Evolutionary conservation across 1,284 basidiomycete species (phyloP).

Genomic region (Puccinia novopanici): DNA sequence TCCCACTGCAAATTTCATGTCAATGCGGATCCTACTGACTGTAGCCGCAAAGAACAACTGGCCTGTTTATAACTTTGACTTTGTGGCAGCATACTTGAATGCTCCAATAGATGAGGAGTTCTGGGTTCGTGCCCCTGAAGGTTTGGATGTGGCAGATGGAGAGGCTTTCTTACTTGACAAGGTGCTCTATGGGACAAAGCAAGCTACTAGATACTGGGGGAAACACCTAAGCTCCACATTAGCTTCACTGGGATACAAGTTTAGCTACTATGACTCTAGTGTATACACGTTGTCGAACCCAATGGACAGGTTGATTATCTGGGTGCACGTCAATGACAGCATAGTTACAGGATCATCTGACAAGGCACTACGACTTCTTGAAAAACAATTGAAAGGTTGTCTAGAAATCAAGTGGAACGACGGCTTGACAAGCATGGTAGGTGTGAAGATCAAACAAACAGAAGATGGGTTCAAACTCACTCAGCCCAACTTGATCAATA

Average conservation of each 20-base stretch:
- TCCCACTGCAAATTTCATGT: constrained; percentile 18
- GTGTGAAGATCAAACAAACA: not conserved
- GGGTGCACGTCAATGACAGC: constrained; percentile 26
- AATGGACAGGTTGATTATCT: not conserved
- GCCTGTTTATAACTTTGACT: no score
- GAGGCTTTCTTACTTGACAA: not conserved
- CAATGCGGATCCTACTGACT: no score
- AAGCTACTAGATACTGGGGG: constrained; percentile 28
- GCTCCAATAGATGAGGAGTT: not conserved
- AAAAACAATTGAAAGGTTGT: not conserved
- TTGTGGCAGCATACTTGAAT: not conserved
- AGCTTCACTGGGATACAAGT: not conserved
- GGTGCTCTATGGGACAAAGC: not conserved
- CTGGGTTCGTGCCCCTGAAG: not conserved
- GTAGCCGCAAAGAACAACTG: no score
- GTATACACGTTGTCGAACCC: not conserved
- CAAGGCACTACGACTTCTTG: not conserved
- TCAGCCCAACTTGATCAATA: not conserved
- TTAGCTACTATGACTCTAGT: not conserved
- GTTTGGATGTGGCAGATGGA: not conserved
- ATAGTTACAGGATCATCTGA: not conserved
- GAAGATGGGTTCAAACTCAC: not conserved
- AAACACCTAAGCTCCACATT: constrained; percentile 2
- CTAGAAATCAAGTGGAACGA: constrained; percentile 22
- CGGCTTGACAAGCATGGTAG: not conserved